These are phyloP conservation scores for Aspergillus pseudoglaucus DNA, from an alignment of 2,329 filamentous ascomycete species.

Conservation along the genomic window DNA sequence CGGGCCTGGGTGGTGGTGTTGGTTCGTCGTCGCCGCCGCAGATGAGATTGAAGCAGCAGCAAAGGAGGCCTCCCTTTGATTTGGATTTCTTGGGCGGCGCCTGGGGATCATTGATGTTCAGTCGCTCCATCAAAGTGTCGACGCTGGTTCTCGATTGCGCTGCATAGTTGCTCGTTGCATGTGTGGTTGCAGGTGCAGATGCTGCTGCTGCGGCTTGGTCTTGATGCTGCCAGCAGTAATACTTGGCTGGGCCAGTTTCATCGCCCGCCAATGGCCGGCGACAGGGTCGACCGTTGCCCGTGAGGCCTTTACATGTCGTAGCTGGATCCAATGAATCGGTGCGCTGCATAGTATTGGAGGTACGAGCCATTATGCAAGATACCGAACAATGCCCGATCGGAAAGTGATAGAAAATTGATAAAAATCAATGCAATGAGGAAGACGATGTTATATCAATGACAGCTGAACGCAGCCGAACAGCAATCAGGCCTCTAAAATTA, in stretches of 20 bases:
- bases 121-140: constrained; percentile 74
- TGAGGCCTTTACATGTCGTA: constrained; percentile 84
- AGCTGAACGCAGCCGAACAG: not conserved
- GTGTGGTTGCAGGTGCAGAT: not conserved
- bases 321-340: constrained; percentile 78
- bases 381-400: not conserved
- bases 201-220: constrained; percentile 58
- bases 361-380: constrained; percentile 53
- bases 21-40: constrained; percentile 23
- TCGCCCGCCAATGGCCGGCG: constrained; percentile 58
- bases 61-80: constrained; percentile 10
- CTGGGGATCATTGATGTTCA: constrained; percentile 53
- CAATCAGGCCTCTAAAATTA: not conserved
- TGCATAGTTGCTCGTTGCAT: constrained; percentile 30
- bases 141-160: constrained; percentile 58
- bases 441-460: not conserved
- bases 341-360: constrained; percentile 58
- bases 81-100: constrained; percentile 5
- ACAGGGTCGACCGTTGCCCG: constrained; percentile 73
- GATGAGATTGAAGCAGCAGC: constrained; percentile 31
- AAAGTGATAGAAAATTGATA: not conserved
- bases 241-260: constrained; percentile 28
- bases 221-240: constrained; percentile 94
- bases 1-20: constrained; percentile 6
- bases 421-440: not conserved